phyloP scores from a whole-genome alignment of 2,329 filamentous ascomycete genomes.

The Cercospora berteroae region DNA sequence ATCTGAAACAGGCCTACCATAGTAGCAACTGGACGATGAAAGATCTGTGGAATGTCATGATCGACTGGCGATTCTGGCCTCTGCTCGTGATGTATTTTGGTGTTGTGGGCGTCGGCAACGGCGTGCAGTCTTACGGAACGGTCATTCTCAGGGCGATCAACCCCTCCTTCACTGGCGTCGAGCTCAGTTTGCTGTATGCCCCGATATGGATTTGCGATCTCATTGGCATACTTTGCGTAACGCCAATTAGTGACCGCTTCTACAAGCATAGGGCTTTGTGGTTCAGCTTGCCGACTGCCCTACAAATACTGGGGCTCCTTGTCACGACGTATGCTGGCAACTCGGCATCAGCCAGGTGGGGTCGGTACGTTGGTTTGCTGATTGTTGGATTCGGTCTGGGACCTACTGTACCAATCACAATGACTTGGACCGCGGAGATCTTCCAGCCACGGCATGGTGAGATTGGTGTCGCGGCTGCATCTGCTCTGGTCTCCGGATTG shows the following conservation, averaged over 20 bases:
- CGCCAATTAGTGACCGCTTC: conserved; percentile 83
- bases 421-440: conserved; percentile 89
- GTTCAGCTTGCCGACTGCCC: conserved; percentile 70
- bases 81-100: conserved; percentile 90
- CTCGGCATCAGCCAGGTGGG: conserved; percentile 62
- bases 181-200: conserved; percentile 79
- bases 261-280: conserved; percentile 75
- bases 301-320: conserved; percentile 81
- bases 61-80: conserved; percentile 88
- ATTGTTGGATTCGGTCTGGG: conserved; percentile 88
- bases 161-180: conserved; percentile 66
- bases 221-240: conserved; percentile 79
- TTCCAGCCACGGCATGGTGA: conserved; percentile 88
- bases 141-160: conserved; percentile 82
- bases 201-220: conserved; percentile 87
- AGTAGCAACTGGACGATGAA: conserved; percentile 67
- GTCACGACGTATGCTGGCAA: conserved; percentile 72
- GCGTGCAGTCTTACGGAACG: conserved; percentile 82
- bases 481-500: conserved; percentile 79
- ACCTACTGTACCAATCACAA: conserved; percentile 86
- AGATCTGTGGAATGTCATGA: conserved; percentile 68
- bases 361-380: conserved; percentile 81
- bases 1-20: conserved; percentile 78
- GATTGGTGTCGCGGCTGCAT: conserved; percentile 82
- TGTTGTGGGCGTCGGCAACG: conserved; percentile 88